Base-by-base conservation (phyloP, 2,329 filamentous ascomycete genomes). In the Elsinoe arachidis region DNA sequence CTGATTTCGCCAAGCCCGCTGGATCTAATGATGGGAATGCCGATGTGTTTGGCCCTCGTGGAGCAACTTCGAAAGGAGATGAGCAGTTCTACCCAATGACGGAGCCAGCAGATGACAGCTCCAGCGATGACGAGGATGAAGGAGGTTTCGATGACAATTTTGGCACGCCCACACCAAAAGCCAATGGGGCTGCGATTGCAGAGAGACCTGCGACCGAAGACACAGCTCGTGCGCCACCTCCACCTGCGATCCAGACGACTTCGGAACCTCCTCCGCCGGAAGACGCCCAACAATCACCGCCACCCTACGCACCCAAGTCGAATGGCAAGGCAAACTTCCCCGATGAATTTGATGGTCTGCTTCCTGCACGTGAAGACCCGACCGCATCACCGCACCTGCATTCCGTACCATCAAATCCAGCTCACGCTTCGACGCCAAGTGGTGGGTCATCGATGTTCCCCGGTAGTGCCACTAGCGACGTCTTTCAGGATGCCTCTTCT, bases 101-200 rank as follows among this genome's bases (percentile, higher is more conserved):
- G 19, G 39, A 56, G 30, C 54, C 54, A 88, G 61, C 80, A 83
- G 87, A 91, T 58, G 90, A 95, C 56, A 88, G 91, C 26, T 86
- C 95, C 19, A 91, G 87, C 30, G 90, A 95, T 60, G 72, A 70
- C 56, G 74, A 73, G 19, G 81, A 82, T 51, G 90, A 88, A 41
- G 75, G 74, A 64, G 90, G 91, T 0, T 97, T 97, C 67, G 92
- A 95, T 52, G 93, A 99, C 68, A 86, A 96, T 70, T 97, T 97
- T 68, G 85, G 87, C 0, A 83, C 88, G 12, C 80, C 81, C 30
- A 79, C 75, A 43, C 72, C 77, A 1, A 65, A 54, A 53, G 10
- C 53, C 58, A 58, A 59, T n/a, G 60, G 61, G 14, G 57, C 53
- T n/a, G 41, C 55, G 43, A 47, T 26, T 3, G 11, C 43, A 15